Evolutionary conservation across 805 yeast genomes (phyloP), one percentile per base, ranked within the genome.

Genomic region (Cyberlindnera misumaiensis): DNA sequence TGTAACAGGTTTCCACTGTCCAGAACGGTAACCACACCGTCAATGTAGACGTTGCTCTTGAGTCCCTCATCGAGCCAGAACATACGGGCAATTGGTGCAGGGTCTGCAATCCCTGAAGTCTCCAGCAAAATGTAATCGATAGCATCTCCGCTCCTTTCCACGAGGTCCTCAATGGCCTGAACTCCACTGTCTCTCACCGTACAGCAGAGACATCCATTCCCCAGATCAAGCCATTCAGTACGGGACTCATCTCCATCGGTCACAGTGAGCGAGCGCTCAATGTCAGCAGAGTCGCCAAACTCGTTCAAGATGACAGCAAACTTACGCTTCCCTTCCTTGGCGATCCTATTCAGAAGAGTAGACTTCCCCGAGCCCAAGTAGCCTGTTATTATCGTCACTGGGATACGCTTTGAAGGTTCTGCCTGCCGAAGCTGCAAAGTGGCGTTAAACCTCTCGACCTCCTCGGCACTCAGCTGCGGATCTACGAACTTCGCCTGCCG

Each of bases 71-170:
- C 98, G 24, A 89, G 70, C 98, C 98, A 93, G 61, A 93, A 93
- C 96, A 90, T 90, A 46, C 80, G 76, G 4, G 97, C 96, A 20
- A 93, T 87, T 0, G 97, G 97, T 0, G 89, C 97, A 0, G 98
- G 98, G 55, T 93, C 97, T 0, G 98, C 98, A 12, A 93, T 72
- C 0, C 98, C 98, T 0, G 96, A 87, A 0, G 98, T 93, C 56
- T 93, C 98, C 38, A 93, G 64, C 17, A 93, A 58, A n/a, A 93
- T 88, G 55, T 90, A 83, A 60, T 93, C 98, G 36, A 90, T 88
- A 36, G 72, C 72, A 25, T 76, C 80, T 6, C 80, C 81, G 25
- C 80, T 72, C 37, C 79, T 72, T 24, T 77, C 80, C 43, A 90
- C 79, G 49, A 93, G 72, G 41, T 85, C 75, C 58, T 93, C 98